phyloP scores from a whole-genome alignment of 1,139 yeast species.

The Meyerozyma carpophila region DNA sequence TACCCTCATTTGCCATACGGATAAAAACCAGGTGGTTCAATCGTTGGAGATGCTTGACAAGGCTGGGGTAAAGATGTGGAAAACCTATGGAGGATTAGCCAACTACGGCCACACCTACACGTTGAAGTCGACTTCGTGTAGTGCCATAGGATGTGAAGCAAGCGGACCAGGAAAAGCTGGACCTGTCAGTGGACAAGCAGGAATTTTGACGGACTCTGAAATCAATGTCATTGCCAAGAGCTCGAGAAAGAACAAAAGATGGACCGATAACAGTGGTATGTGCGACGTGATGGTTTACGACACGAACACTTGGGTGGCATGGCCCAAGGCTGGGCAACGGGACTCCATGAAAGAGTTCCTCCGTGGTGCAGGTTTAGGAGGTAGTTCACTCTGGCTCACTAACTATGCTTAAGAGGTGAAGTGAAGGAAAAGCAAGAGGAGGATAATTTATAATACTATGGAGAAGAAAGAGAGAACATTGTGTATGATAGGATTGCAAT shows the following conservation, averaged over 20 bases:
- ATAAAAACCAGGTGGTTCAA: slow-evolving; percentile 6
- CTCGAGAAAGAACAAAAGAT: slow-evolving; percentile 8
- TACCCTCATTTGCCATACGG: slow-evolving; percentile 11
- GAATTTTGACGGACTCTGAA: slow-evolving; percentile 9
- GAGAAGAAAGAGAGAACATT: no score
- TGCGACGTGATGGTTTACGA: slow-evolving; percentile 14
- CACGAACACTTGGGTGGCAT: slow-evolving; percentile 12
- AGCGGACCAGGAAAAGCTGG: slow-evolving; percentile 5
- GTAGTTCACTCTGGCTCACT: slow-evolving; percentile 12
- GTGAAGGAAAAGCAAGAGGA: no score
- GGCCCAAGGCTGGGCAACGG: slow-evolving; percentile 11
- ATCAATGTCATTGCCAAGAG: slow-evolving; percentile 9
- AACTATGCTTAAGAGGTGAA: slow-evolving; percentile 6
- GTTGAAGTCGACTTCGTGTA: slow-evolving; percentile 4
- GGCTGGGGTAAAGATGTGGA: slow-evolving; percentile 14
- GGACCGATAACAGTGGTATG: slow-evolving; percentile 9
- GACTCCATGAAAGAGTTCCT: slow-evolving; percentile 7
- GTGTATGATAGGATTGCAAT: no score
- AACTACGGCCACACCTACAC: slow-evolving; percentile 13
- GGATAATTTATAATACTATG: no score
- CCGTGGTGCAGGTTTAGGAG: slow-evolving; percentile 12
- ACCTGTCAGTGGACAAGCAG: slow-evolving; percentile 6
- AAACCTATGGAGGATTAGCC: slow-evolving; percentile 16
- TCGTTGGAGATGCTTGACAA: slow-evolving; percentile 12
- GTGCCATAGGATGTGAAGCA: slow-evolving; percentile 6